phyloP scores from a whole-genome alignment of 2,329 filamentous ascomycete genomes.

The Delphinella strobiligena region DNA sequence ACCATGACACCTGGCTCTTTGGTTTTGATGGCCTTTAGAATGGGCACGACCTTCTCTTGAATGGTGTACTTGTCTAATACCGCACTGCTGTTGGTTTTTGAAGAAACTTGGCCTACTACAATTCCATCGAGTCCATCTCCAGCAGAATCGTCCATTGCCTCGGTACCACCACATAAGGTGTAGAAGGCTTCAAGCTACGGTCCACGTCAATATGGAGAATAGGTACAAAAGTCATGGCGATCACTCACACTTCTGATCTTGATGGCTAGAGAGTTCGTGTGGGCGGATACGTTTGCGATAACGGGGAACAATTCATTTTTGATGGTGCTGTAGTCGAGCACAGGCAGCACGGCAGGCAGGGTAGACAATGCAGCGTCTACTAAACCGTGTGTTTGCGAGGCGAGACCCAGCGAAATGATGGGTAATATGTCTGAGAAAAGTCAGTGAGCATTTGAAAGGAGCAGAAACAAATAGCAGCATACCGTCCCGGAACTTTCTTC shows the following conservation, averaged over 20 bases:
- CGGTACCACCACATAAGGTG: slow-evolving; percentile 71
- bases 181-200: slow-evolving; percentile 65
- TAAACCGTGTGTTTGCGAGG: slow-evolving; percentile 78
- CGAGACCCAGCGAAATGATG: slow-evolving; percentile 69
- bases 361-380: slow-evolving; percentile 76
- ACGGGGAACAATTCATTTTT: slow-evolving; percentile 95
- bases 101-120: slow-evolving; percentile 35
- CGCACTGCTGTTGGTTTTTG: slow-evolving; percentile 43
- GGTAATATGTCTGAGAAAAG: slow-evolving; percentile 62
- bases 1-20: slow-evolving; percentile 94
- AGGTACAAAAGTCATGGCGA: not conserved
- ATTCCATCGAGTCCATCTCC: slow-evolving; percentile 70
- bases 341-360: slow-evolving; percentile 67
- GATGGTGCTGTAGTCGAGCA: slow-evolving; percentile 90
- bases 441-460: slow-evolving; percentile 3
- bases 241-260: slow-evolving; percentile 60
- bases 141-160: slow-evolving; percentile 30
- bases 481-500: slow-evolving; percentile 93
- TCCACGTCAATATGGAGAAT: not conserved
- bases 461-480: slow-evolving; percentile 19
- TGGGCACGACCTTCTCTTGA: slow-evolving; percentile 89
- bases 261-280: slow-evolving; percentile 85
- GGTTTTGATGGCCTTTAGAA: slow-evolving; percentile 88
- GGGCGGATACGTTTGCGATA: slow-evolving; percentile 79
- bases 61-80: slow-evolving; percentile 96